phyloP scores from a whole-genome alignment of 306 rosid species.

The Vicia villosa region DNA sequence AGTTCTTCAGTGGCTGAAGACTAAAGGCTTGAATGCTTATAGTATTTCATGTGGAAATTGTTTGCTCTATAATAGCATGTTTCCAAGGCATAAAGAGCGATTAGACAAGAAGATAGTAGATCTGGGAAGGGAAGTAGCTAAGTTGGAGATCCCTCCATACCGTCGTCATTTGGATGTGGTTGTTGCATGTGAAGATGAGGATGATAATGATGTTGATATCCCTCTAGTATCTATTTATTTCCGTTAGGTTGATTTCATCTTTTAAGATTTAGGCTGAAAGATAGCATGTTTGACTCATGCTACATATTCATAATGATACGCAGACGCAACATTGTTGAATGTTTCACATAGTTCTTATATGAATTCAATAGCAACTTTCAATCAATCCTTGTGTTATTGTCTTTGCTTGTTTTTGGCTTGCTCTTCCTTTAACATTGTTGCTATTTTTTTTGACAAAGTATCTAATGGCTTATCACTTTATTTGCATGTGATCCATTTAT shows the following conservation, averaged over 20 bases:
- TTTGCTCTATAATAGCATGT: conserved; percentile 78
- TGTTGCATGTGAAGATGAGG: conserved; percentile 93
- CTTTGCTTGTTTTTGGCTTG: neutral
- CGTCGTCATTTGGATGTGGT: conserved; percentile 83
- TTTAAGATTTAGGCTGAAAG: conserved; percentile 33
- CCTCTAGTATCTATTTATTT: conserved; percentile 84
- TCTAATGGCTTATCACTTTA: neutral
- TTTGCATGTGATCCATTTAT: neutral
- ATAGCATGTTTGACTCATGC: conserved; percentile 34
- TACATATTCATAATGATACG: conserved; percentile 28
- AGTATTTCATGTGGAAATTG: conserved; percentile 88
- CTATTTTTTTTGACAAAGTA: neutral
- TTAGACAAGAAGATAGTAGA: conserved; percentile 80
- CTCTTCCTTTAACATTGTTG: neutral
- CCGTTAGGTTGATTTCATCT: conserved; percentile 54
- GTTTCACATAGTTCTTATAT: conserved; percentile 22
- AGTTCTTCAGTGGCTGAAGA: conserved; percentile 71
- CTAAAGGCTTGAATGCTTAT: conserved; percentile 73
- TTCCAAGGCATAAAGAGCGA: conserved; percentile 69
- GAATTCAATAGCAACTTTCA: conserved; percentile 36
- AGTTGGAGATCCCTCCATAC: conserved; percentile 67
- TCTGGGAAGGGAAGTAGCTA: conserved; percentile 83
- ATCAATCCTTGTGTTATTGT: conserved; percentile 19
- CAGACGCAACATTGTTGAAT: conserved; percentile 27
- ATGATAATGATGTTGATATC: conserved; percentile 83